Evolutionary conservation across 1,284 basidiomycete genomes (phyloP), one percentile per base, ranked within the genome.

Genomic region (Anthracocystis panici-leucophaei): DNA sequence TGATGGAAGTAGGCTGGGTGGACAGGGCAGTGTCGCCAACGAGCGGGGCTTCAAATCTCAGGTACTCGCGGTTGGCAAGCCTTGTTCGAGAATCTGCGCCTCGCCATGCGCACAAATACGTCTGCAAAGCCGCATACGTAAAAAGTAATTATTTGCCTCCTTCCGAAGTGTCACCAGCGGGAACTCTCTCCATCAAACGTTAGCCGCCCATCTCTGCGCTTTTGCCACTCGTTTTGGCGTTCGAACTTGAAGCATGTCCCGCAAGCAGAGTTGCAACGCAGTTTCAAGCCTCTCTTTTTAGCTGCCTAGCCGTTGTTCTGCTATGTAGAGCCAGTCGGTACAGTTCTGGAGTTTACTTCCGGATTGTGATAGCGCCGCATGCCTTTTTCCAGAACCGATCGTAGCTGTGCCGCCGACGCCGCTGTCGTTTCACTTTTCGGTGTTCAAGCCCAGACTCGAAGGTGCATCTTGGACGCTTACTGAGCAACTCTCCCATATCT

Each of bases 91-190:
- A 29, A 27, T 4, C 23, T 23, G 29, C 45, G 33, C 53, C 31
- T 41, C 20, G 52, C 21, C 38, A 29, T 14, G 42, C 29, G 20
- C 41, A 48, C 29, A 18, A 38, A 58, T 14, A 54, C 57, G 38
- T 49, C 7, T 20, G 27, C 41, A 18, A 20, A 42, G 63, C 63
- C 63, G 57, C 51, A 65, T 65, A 65, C 56, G 57, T 38, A 14
- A 14, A 38, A 38, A 38, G 3, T 4, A 38, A 38, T 38, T 16
- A 3, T 38, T 14, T 16, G 12, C 35, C 35, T 38, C 35, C 14
- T 14, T 38, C 35, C 35, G 14, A 5, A 33, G 31, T 33, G 31
- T 10, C 31, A 29, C 5, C 29, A 29, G 29, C 29, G 29, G 29
- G 33, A 33, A 2, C 33, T 6, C 14, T 14, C 35, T 38, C 14